phyloP scores from a whole-genome alignment of 768 basidiomycete genomes.

The Boletus speciosus region DNA sequence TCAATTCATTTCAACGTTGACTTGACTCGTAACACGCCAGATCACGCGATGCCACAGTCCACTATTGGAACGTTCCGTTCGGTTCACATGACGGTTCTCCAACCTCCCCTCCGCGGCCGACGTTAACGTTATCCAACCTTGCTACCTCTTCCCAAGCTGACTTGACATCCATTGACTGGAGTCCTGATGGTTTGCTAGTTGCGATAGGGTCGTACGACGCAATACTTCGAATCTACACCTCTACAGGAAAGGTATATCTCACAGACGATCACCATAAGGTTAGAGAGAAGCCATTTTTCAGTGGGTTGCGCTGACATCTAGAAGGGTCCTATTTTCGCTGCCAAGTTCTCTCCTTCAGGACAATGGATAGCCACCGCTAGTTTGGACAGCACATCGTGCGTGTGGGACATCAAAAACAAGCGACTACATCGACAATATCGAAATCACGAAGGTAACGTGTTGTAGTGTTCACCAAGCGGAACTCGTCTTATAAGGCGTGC shows the following conservation, averaged over 20 bases:
- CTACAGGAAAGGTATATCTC: constrained; percentile 60
- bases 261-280: constrained; percentile 65
- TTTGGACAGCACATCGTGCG: constrained; percentile 70
- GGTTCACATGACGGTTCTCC: constrained; percentile 23
- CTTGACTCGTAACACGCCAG: constrained; percentile 32
- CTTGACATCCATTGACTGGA: constrained; percentile 78
- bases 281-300: constrained; percentile 16
- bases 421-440: constrained; percentile 59
- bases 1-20: background rate
- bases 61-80: constrained; percentile 66
- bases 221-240: constrained; percentile 63
- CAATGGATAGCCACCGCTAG: constrained; percentile 74
- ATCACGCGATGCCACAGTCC: constrained; percentile 72
- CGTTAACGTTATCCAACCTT: constrained; percentile 47
- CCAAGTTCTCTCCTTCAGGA: constrained; percentile 71
- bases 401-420: constrained; percentile 72
- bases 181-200: constrained; percentile 63
- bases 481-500: constrained; percentile 8
- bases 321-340: constrained; percentile 79
- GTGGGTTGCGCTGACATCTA: constrained; percentile 19
- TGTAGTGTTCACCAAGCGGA: background rate
- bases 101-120: constrained; percentile 30
- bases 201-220: constrained; percentile 79
- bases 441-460: constrained; percentile 56
- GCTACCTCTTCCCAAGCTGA: constrained; percentile 50